Percentiles rank a stretch among this genome's conserved stretches.
These are phyloP conservation scores for Pisolithus thermaeus DNA, from an alignment of 1,284 basidiomycete species.

Conservation along the genomic window DNA sequence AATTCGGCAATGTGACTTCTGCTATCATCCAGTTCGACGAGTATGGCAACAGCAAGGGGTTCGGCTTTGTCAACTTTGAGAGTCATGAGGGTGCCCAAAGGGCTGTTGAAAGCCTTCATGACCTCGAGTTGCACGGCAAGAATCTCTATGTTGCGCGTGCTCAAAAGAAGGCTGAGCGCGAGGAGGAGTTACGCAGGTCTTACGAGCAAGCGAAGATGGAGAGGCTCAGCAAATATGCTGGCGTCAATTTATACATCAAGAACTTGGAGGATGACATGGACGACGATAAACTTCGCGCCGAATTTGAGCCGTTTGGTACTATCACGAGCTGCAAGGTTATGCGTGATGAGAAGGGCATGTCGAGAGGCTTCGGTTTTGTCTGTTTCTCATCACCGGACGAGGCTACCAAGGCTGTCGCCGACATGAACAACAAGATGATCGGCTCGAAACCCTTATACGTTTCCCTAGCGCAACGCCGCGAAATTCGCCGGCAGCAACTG, in stretches of 20 bases:
- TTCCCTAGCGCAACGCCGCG: slow-evolving; percentile 96
- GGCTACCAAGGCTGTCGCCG: slow-evolving; percentile 98
- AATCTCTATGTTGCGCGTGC: slow-evolving; percentile 96
- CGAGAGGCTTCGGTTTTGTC: slow-evolving; percentile 98
- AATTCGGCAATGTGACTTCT: slow-evolving; percentile 87
- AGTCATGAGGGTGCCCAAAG: slow-evolving; percentile 87
- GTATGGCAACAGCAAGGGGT: slow-evolving; percentile 90
- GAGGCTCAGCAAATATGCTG: slow-evolving; percentile 97
- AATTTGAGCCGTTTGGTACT: slow-evolving; percentile 96
- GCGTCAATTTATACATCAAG: slow-evolving; percentile 99
- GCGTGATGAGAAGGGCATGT: slow-evolving; percentile 90
- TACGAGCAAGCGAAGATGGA: slow-evolving; percentile 98
- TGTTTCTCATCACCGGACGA: slow-evolving; percentile 99
- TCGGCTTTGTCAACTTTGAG: slow-evolving; percentile 98
- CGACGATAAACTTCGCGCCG: slow-evolving; percentile 89
- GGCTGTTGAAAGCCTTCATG: slow-evolving; percentile 90
- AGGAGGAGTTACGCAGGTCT: slow-evolving; percentile 91
- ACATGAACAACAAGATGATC: slow-evolving; percentile 99
- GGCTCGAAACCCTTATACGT: slow-evolving; percentile 98
- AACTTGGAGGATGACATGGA: slow-evolving; percentile 93
- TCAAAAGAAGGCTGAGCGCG: slow-evolving; percentile 98
- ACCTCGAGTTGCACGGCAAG: slow-evolving; percentile 81
- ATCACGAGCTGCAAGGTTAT: slow-evolving; percentile 99
- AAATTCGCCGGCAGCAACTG: slow-evolving; percentile 96
- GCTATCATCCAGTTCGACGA: slow-evolving; percentile 81